phyloP scores from a whole-genome alignment of 2,329 filamentous ascomycete genomes.

The Paecilomyces niveus region DNA sequence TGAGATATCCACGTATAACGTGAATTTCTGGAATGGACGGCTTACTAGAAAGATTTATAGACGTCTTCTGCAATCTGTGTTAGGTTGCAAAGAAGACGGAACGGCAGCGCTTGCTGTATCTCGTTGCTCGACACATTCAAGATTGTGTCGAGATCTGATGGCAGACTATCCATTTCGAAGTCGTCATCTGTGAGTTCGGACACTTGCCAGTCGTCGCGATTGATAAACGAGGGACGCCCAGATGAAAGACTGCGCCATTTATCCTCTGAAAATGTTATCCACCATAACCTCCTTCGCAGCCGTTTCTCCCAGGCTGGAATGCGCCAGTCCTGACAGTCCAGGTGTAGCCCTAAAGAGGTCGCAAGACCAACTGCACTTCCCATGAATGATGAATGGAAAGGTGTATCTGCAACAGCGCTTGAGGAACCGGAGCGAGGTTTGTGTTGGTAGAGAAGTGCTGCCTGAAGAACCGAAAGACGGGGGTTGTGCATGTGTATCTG shows the following conservation, averaged over 20 bases:
- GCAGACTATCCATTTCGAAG: conserved; percentile 16
- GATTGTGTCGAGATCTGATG: background rate
- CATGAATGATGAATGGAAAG: conserved; percentile 32
- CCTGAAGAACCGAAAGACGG: conserved; percentile 23
- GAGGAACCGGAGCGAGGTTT: conserved; percentile 14
- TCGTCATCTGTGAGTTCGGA: conserved; percentile 21
- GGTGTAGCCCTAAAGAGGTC: conserved; percentile 26
- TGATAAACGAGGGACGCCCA: conserved; percentile 30
- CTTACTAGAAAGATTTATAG: conserved; percentile 25
- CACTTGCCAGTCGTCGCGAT: conserved; percentile 28
- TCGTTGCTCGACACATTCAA: conserved; percentile 6
- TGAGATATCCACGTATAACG: background rate
- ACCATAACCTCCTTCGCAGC: conserved; percentile 32
- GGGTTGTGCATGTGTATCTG: conserved; percentile 25
- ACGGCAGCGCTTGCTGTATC: conserved; percentile 18
- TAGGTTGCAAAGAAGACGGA: conserved; percentile 20
- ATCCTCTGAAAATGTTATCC: conserved; percentile 34
- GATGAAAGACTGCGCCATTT: conserved; percentile 31
- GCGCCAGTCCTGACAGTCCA: conserved; percentile 31
- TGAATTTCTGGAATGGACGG: background rate
- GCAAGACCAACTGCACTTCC: conserved; percentile 28
- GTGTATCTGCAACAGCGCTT: conserved; percentile 21
- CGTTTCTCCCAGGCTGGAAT: conserved; percentile 33
- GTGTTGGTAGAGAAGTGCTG: conserved; percentile 26
- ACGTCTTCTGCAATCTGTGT: conserved; percentile 24